phyloP scores from a whole-genome alignment of 345 rosid genomes.

The Euphorbia lathyris region DNA sequence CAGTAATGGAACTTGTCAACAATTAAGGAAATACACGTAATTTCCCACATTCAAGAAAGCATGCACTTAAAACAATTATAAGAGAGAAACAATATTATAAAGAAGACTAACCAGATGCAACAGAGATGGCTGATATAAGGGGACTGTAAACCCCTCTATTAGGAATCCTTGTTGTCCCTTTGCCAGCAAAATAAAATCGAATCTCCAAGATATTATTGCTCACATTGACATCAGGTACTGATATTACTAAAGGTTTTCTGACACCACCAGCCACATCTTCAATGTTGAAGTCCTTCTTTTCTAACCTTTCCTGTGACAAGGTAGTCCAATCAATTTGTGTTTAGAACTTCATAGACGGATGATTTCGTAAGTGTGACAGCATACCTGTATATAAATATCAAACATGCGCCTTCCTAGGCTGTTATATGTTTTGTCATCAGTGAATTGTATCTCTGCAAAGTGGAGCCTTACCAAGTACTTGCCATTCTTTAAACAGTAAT shows the following conservation, averaged over 20 bases:
- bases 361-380: background rate
- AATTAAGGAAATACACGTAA: too few relatives aligned
- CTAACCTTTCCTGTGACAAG: constrained; percentile 22
- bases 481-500: constrained; percentile 60
- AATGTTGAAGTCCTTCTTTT: constrained; percentile 22
- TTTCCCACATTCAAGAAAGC: background rate
- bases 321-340: background rate
- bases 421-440: constrained; percentile 37
- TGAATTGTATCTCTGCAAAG: constrained; percentile 60
- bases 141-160: constrained; percentile 25
- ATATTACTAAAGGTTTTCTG: constrained; percentile 15
- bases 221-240: constrained; percentile 19
- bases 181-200: constrained; percentile 26
- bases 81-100: background rate
- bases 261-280: constrained; percentile 20
- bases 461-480: constrained; percentile 46
- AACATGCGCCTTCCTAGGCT: constrained; percentile 60
- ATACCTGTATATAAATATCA: constrained; percentile 64
- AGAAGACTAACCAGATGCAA: constrained; percentile 19
- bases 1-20: too few relatives aligned
- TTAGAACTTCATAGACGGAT: constrained; percentile 1
- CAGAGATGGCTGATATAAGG: constrained; percentile 29
- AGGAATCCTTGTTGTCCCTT: constrained; percentile 29
- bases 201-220: constrained; percentile 22
- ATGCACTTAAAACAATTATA: background rate